These are phyloP conservation scores for Dryas drummondii DNA, from an alignment of 306 rosid species.

Conservation along the genomic window DNA sequence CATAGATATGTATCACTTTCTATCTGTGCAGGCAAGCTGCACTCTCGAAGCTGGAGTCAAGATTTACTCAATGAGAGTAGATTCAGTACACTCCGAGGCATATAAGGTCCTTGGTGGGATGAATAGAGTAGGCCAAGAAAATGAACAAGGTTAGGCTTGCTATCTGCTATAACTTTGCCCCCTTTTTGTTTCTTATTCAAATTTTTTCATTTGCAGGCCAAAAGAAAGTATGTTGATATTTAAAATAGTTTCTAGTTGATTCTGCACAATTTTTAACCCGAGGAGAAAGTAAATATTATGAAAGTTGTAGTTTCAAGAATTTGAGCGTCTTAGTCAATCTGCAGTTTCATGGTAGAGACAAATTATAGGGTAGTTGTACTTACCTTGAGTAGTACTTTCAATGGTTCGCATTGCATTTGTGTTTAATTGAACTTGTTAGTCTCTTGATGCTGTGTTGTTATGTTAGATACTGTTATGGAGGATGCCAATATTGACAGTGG, in stretches of 20 bases:
- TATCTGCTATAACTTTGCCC: slow-evolving; percentile 13
- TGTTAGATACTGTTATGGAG: slow-evolving; percentile 41
- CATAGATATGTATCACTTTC: slow-evolving; percentile 12
- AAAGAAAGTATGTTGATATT: neutral
- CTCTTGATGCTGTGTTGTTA: slow-evolving; percentile 24
- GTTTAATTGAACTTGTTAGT: slow-evolving; percentile 19
- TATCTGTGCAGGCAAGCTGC: slow-evolving; percentile 76
- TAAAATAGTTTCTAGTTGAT: neutral
- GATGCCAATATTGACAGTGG: slow-evolving; percentile 50
- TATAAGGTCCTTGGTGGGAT: slow-evolving; percentile 97
- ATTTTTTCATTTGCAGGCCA: neutral
- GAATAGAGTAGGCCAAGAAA: slow-evolving; percentile 93
- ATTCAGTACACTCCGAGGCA: slow-evolving; percentile 93
- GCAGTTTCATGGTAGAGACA: neutral
- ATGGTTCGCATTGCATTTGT: slow-evolving; percentile 15
- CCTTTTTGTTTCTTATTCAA: neutral
- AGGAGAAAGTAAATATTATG: neutral
- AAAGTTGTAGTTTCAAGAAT: neutral
- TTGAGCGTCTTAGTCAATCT: neutral
- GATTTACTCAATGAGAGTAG: slow-evolving; percentile 86
- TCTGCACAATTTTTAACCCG: neutral
- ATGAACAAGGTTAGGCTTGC: slow-evolving; percentile 61
- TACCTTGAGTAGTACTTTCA: slow-evolving; percentile 1
- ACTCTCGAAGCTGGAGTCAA: slow-evolving; percentile 98
- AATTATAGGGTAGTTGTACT: neutral